Base-by-base conservation (phyloP, 2,329 filamentous ascomycete genomes). In the Fusarium xyrophilum region DNA sequence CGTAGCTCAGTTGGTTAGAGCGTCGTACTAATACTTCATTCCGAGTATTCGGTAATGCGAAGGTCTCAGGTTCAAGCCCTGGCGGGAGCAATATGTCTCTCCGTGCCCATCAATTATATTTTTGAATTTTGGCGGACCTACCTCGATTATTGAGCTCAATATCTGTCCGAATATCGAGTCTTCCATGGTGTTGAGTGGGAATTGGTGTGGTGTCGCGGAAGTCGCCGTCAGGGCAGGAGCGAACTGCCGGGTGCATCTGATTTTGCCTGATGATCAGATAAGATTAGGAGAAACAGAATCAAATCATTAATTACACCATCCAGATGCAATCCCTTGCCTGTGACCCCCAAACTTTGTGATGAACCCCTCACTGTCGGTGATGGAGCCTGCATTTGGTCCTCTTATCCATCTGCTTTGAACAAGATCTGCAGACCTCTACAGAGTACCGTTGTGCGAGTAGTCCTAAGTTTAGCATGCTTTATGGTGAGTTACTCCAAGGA, bases 1-100 rank as follows among this genome's bases (percentile, higher is more conserved):
- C 71, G 68, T 73, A 73, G 71, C 71, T 73, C 71, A 73, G 71
- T 73, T 73, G 69, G 71, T 73, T 73, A 73, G 71, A 73, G 71
- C 71, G 69, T 73, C 71, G 71, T 73, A 73, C 71, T 73, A 73
- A 73, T 73, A 73, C 63, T 71, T 53, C 56, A 54, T 13, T 14
- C 59, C 36, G 59, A 72, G 39, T 62, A 30, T 68, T 61, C 63
- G 52, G 71, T 73, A 30, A 73, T 73, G 71, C 71, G 71, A 72
- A 72, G 71, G 71, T 72, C 71, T 72, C 71, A 69, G 71, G 71
- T 73, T 73, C 71, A 73, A 73, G 71, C 71, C 71, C 71, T 71
- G 71, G 71, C 67, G 71, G 71, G 69, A 73, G 71, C 71, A 63
- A 1, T 14, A 33, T 33, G 58, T 61, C 67, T 71, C 71, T 56